Percentiles rank a stretch among this genome's conserved stretches.
Conservation (phyloP, 2,329 filamentous ascomycete genomes). For the Macroventuria anomochaeta region DNA sequence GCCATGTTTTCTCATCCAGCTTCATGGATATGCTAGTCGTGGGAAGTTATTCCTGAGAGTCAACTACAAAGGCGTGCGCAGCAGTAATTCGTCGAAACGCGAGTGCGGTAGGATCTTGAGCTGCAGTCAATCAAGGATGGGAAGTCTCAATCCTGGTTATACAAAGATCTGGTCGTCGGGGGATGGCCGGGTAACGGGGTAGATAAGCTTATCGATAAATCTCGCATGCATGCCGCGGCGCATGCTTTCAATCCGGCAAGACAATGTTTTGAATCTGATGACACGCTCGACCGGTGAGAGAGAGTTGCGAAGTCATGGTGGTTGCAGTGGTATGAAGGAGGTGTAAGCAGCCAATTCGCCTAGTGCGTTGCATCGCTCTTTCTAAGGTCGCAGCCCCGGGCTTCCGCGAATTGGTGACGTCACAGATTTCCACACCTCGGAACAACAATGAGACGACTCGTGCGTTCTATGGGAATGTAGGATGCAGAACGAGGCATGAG, state of each 20-base stretch:
- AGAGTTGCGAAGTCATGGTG: not conserved
- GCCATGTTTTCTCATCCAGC: slow-evolving; percentile 40
- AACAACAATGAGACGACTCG: not conserved
- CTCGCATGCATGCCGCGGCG: not conserved
- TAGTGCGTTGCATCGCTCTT: slow-evolving; percentile 10
- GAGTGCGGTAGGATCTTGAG: not conserved
- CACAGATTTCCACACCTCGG: not conserved
- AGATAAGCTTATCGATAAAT: slow-evolving; percentile 16
- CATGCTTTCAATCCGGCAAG: not conserved
- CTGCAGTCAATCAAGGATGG: not conserved
- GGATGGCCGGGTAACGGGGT: slow-evolving; percentile 17
- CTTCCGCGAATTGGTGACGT: slow-evolving; percentile 9
- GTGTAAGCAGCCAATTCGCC: slow-evolving; percentile 6
- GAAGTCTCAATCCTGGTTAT: not conserved
- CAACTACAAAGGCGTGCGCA: not conserved
- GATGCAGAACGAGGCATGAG: no score
- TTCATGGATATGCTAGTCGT: slow-evolving; percentile 22
- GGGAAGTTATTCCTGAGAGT: not conserved
- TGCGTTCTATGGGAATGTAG: no score
- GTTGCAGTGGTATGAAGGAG: not conserved
- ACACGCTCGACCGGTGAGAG: not conserved
- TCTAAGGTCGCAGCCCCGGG: slow-evolving; percentile 5
- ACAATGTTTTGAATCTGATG: not conserved
- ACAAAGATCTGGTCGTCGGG: slow-evolving; percentile 11
- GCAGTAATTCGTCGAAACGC: not conserved